Conservation (phyloP, 257 asterid genomes). For the Paraleonurus japonicus region DNA sequence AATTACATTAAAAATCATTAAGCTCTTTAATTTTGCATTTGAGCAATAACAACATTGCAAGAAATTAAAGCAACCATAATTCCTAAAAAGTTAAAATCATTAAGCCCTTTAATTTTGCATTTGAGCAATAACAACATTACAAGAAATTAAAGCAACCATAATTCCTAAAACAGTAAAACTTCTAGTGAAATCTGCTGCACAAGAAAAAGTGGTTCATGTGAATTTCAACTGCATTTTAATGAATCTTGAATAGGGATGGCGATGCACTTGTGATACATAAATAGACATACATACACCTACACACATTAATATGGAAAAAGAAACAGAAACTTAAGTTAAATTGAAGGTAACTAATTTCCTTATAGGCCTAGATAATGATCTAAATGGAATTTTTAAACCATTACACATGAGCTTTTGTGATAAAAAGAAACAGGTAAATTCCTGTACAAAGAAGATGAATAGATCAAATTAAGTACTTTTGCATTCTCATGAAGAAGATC, state of each 20-base stretch:
- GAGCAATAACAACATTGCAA: constrained; percentile 7
- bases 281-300: not conserved
- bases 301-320: not conserved
- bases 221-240: constrained; percentile 26
- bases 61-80: constrained; percentile 11
- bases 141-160: constrained; percentile 14
- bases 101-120: not conserved
- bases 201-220: constrained; percentile 34
- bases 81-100: not conserved
- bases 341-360: not conserved
- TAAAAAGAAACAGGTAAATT: too few relatives aligned
- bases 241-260: too few relatives aligned
- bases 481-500: not conserved
- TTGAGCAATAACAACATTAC: constrained; percentile 7
- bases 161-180: not conserved
- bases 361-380: not conserved
- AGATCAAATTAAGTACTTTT: too few relatives aligned
- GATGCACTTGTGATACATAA: not conserved
- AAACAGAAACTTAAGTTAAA: not conserved
- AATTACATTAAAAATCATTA: constrained; percentile 21
- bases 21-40: not conserved
- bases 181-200: constrained; percentile 7
- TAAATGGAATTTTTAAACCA: not conserved
- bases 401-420: not conserved
- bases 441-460: not conserved